These are phyloP conservation scores for Volvox carteri DNA, from an alignment of 163 green algal genomes.

Conservation along the genomic window DNA sequence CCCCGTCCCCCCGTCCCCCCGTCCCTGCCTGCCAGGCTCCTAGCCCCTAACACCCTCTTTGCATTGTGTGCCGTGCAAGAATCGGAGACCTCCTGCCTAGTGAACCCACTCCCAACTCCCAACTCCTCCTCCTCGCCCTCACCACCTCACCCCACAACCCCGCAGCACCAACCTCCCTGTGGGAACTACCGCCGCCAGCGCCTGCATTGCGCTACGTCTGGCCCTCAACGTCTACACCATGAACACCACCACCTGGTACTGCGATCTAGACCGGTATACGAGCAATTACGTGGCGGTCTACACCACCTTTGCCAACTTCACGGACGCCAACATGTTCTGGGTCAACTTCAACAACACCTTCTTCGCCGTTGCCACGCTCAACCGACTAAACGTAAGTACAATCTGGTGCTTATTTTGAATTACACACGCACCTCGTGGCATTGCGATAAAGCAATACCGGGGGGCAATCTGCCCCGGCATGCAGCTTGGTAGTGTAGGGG, in stretches of 20 bases:
- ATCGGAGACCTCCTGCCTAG: too few relatives aligned
- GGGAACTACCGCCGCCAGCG: not conserved
- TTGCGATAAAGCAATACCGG: too few relatives aligned
- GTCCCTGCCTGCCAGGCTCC: too few relatives aligned
- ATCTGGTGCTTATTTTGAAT: too few relatives aligned
- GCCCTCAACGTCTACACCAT: constrained; percentile 9
- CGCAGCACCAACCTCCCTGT: not conserved
- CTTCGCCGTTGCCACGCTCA: constrained; percentile 20
- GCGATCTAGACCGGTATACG: not conserved
- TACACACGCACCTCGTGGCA: too few relatives aligned
- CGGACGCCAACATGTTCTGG: not conserved
- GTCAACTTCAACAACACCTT: constrained; percentile 17
- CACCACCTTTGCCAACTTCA: constrained; percentile 22
- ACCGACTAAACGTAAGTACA: constrained; percentile 9
- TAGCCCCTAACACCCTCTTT: too few relatives aligned
- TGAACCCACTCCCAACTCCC: not conserved
- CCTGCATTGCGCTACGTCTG: constrained; percentile 6
- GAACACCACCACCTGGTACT: constrained; percentile 36
- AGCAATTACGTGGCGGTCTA: constrained; percentile 10
- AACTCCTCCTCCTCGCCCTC: not conserved
- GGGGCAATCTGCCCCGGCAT: too few relatives aligned
- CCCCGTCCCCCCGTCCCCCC: too few relatives aligned
- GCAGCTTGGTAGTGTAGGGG: too few relatives aligned
- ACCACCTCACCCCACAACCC: not conserved
- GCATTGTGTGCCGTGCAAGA: too few relatives aligned